Percentiles rank a stretch among this genome's conserved stretches.
Evolutionary conservation across 495 filamentous ascomycete species (phyloP).

Genomic region (Penicillium canariense): DNA sequence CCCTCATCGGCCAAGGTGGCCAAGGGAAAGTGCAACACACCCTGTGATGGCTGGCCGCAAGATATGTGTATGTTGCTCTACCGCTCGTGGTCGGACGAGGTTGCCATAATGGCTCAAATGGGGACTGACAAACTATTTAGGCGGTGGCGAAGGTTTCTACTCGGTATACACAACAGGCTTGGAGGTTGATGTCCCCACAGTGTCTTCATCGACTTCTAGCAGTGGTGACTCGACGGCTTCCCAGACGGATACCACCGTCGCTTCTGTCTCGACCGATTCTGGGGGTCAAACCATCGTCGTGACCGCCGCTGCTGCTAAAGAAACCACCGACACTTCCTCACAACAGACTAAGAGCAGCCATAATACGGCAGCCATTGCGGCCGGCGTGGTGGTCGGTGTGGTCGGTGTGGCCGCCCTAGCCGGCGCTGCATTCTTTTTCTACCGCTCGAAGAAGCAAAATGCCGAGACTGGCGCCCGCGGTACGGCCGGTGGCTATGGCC

Average conservation of each 20-base stretch:
- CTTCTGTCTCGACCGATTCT: slow-evolving; percentile 22
- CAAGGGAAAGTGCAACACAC: slow-evolving; percentile 35
- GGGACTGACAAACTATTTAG: slow-evolving; percentile 24
- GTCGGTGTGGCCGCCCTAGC: slow-evolving; percentile 63
- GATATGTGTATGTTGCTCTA: slow-evolving; percentile 46
- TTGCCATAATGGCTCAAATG: neutral
- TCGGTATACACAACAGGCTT: slow-evolving; percentile 47
- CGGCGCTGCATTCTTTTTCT: slow-evolving; percentile 69
- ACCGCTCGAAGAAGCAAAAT: slow-evolving; percentile 70
- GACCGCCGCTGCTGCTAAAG: slow-evolving; percentile 31
- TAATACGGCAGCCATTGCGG: slow-evolving; percentile 77
- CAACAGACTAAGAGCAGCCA: slow-evolving; percentile 39
- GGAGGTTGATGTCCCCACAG: slow-evolving; percentile 28
- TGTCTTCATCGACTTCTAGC: slow-evolving; percentile 18
- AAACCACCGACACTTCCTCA: slow-evolving; percentile 16
- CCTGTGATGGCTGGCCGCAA: slow-evolving; percentile 42
- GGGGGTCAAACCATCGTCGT: slow-evolving; percentile 39
- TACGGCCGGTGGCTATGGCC: slow-evolving; percentile 54
- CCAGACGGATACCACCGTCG: slow-evolving; percentile 14
- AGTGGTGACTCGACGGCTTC: slow-evolving; percentile 14
- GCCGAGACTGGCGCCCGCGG: slow-evolving; percentile 78
- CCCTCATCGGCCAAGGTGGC: slow-evolving; percentile 36
- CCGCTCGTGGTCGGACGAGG: neutral
- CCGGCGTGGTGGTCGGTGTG: slow-evolving; percentile 83
- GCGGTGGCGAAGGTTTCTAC: slow-evolving; percentile 43